Percentiles rank a stretch among this genome's conserved stretches.
Evolutionary conservation across 345 rosid genomes (phyloP).

Genomic region (Lagerstroemia speciosa): DNA sequence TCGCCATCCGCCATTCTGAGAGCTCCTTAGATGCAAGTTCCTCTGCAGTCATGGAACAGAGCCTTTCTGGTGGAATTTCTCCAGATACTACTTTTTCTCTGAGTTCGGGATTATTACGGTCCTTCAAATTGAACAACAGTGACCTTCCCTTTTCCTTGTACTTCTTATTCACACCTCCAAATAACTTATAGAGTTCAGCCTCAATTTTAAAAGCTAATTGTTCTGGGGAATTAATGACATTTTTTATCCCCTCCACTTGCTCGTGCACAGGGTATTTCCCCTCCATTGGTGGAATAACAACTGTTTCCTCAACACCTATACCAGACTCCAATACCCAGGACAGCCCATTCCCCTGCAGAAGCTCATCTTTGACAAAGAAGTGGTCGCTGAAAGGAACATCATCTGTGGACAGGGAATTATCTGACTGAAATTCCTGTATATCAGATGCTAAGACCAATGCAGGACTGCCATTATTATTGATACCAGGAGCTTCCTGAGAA

Average conservation of each 20-base stretch:
- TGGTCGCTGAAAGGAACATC: slow-evolving; percentile 60
- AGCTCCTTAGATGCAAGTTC: slow-evolving; percentile 96
- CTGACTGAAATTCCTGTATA: slow-evolving; percentile 32
- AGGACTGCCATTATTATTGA: slow-evolving; percentile 16
- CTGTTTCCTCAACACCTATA: slow-evolving; percentile 24
- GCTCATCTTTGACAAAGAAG: slow-evolving; percentile 77
- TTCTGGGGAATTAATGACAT: slow-evolving; percentile 29
- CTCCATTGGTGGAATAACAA: slow-evolving; percentile 16
- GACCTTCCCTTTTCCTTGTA: slow-evolving; percentile 90
- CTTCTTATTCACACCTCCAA: slow-evolving; percentile 94
- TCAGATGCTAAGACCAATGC: slow-evolving; percentile 17
- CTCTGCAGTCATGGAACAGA: slow-evolving; percentile 88
- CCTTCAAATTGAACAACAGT: slow-evolving; percentile 81
- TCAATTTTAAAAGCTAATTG: slow-evolving; percentile 58
- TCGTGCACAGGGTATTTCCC: slow-evolving; percentile 14
- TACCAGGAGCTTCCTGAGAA: slow-evolving; percentile 17
- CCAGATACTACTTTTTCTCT: slow-evolving; percentile 71
- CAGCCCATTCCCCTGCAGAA: slow-evolving; percentile 89
- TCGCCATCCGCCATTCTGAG: slow-evolving; percentile 88
- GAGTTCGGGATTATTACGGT: slow-evolving; percentile 77
- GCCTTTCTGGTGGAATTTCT: slow-evolving; percentile 51
- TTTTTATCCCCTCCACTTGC: slow-evolving; percentile 14
- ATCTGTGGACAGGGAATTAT: slow-evolving; percentile 36
- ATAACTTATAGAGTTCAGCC: slow-evolving; percentile 64
- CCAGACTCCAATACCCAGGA: slow-evolving; percentile 72